Evolutionary conservation across 805 yeast species (phyloP).

Genomic region (Isabelozyma pseudorhagii): DNA sequence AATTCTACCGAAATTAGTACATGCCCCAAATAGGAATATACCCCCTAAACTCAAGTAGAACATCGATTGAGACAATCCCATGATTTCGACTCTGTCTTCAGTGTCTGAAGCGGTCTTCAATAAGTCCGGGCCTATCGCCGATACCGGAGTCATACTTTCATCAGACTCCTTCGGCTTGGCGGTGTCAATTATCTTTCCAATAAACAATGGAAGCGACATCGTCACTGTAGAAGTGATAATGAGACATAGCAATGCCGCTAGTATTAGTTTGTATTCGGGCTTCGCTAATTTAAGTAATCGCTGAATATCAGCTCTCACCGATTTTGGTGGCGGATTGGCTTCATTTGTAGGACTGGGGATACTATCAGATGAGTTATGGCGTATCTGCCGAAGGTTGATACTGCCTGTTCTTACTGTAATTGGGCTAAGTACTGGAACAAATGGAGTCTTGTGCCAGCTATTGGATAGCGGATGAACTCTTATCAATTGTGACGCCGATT

Average conservation of each 20-base stretch:
- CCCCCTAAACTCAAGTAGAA: slow-evolving; percentile 63
- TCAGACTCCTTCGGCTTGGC: slow-evolving; percentile 34
- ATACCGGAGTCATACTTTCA: slow-evolving; percentile 11
- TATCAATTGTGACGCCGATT: too few species aligned
- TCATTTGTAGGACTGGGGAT: too few species aligned
- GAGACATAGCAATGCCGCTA: slow-evolving; percentile 61
- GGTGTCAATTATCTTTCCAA: slow-evolving; percentile 83
- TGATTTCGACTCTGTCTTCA: slow-evolving; percentile 6
- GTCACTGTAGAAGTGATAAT: slow-evolving; percentile 72
- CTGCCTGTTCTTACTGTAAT: too few species aligned
- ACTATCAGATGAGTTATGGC: too few species aligned
- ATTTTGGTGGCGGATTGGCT: too few species aligned
- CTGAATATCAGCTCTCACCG: too few species aligned
- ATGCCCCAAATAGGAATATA: slow-evolving; percentile 69
- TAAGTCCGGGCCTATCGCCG: slow-evolving; percentile 11
- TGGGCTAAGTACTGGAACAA: too few species aligned
- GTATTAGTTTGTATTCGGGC: slow-evolving; percentile 50
- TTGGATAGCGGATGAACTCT: too few species aligned
- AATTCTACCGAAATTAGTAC: slow-evolving; percentile 80
- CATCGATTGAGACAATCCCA: slow-evolving; percentile 59
- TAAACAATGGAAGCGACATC: slow-evolving; percentile 76
- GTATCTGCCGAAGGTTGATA: too few species aligned
- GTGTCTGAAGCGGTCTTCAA: not conserved
- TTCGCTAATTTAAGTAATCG: slow-evolving; percentile 19
- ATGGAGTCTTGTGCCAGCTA: too few species aligned